Evolutionary conservation across 2,329 filamentous ascomycete genomes (phyloP).

Genomic region (Fonsecaea monophora): DNA sequence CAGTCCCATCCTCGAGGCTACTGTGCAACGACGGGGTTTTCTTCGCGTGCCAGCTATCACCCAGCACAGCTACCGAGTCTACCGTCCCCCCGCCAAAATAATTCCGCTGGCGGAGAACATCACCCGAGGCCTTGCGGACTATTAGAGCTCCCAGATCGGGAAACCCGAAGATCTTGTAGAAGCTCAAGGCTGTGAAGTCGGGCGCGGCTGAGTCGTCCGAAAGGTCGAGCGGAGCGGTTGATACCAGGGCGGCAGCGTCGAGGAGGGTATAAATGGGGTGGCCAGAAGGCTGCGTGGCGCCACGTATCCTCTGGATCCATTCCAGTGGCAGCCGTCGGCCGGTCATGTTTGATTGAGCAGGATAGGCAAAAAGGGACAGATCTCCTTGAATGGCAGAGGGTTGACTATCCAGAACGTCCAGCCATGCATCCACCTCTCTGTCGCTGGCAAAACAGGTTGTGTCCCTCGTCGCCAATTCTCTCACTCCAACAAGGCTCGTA

Average conservation of each 20-base stretch:
- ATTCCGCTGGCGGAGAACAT: constrained; percentile 68
- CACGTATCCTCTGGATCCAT: constrained; percentile 66
- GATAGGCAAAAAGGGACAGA: constrained; percentile 73
- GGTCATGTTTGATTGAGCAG: constrained; percentile 93
- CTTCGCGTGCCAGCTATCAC: constrained; percentile 80
- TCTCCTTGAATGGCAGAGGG: constrained; percentile 9
- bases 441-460: constrained; percentile 68
- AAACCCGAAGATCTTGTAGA: constrained; percentile 99
- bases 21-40: constrained; percentile 78
- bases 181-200: constrained; percentile 85
- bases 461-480: constrained; percentile 71
- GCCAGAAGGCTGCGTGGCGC: constrained; percentile 37
- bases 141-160: constrained; percentile 87
- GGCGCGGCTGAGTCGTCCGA: constrained; percentile 67
- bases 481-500: constrained; percentile 82
- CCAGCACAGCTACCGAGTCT: constrained; percentile 75
- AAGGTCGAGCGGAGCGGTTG: constrained; percentile 78
- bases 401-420: constrained; percentile 50
- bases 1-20: constrained; percentile 85
- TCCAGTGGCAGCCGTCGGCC: constrained; percentile 74
- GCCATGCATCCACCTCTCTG: constrained; percentile 69
- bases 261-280: constrained; percentile 69
- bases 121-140: constrained; percentile 72
- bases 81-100: constrained; percentile 97
- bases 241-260: constrained; percentile 81